Percentiles rank a stretch among this genome's conserved stretches.
Conservation (phyloP, 345 rosid species). For the Durio zibethinus region DNA sequence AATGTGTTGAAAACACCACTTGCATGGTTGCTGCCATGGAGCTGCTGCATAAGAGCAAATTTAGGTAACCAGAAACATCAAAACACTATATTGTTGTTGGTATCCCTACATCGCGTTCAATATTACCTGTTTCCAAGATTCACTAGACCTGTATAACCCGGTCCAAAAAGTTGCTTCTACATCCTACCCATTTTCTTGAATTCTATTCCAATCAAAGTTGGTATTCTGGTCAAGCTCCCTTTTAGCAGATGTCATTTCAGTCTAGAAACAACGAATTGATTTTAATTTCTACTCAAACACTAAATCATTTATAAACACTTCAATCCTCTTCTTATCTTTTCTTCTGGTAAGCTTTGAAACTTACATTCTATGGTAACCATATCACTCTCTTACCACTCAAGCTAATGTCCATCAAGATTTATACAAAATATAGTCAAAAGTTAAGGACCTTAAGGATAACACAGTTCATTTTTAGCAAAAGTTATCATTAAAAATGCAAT, state of each 20-base stretch:
- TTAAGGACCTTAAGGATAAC: neutral
- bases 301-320: neutral
- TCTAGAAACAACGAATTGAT: slow-evolving; percentile 39
- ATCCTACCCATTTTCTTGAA: slow-evolving; percentile 95
- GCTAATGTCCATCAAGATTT: neutral
- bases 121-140: slow-evolving; percentile 95
- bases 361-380: neutral
- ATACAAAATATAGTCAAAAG: neutral
- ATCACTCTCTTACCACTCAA: neutral
- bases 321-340: neutral
- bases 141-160: slow-evolving; percentile 91
- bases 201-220: slow-evolving; percentile 96
- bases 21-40: slow-evolving; percentile 99
- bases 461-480: neutral
- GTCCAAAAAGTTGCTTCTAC: slow-evolving; percentile 80
- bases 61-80: neutral
- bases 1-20: slow-evolving; percentile 69
- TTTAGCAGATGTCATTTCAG: slow-evolving; percentile 99
- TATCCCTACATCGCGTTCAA: slow-evolving; percentile 8
- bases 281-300: slow-evolving; percentile 22
- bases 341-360: neutral
- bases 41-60: slow-evolving; percentile 59
- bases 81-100: slow-evolving; percentile 2
- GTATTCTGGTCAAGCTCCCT: slow-evolving; percentile 97
- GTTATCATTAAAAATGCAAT: neutral